Evolutionary conservation across 371 early-diverging fungal genomes (phyloP), one percentile per base, ranked within the genome.

Genomic region (Mortierella sp.): DNA sequence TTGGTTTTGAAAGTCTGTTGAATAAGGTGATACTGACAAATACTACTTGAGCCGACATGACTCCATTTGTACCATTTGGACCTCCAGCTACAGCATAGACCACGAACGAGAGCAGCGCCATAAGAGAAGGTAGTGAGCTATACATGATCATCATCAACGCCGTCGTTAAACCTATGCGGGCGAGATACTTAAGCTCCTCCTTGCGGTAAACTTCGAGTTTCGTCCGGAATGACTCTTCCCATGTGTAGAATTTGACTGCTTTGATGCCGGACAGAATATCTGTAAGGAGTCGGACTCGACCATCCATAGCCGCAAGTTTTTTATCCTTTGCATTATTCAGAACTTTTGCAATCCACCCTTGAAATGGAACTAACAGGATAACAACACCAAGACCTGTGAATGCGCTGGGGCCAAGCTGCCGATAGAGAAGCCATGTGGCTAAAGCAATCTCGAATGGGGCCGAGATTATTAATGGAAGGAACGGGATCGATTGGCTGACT

Each of bases 201-300:
- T 40, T 40, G 13, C 81, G 68, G 35, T 49, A 45, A 0, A 15
- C 56, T 12, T 70, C 57, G 7, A 79, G 15, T 35, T 66, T 80
- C 4, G 57, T 49, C 1, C 51, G 54, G 66, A 85, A 84, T 12
- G 76, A 60, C 22, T 65, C 68, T 66, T 92, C 92, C 93, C 94
- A 86, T 8, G 82, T 79, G 61, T 86, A 84, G 26, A 88, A 64
- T 66, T 86, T 86, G 49, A 88, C 83, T 45, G 85, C 76, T 40
- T 83, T 83, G 57, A 86, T 88, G 9, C 83, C 83, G 12, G 84
- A 78, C 15, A 86, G 64, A 17, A 86, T 59, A 34, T 85, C 87
- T 31, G 75, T 82, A 76, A 92, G 82, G 59, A 88, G 73, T n/a
- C 87, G 84, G 26, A 93, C 64, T 37, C 90, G 85, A 3, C 77